A percentile compares a stretch with the other conserved stretches of the same genome.
Evolutionary conservation across 148 eudicot genomes (phyloP).

Genomic region (Fagopyrum tataricum): DNA sequence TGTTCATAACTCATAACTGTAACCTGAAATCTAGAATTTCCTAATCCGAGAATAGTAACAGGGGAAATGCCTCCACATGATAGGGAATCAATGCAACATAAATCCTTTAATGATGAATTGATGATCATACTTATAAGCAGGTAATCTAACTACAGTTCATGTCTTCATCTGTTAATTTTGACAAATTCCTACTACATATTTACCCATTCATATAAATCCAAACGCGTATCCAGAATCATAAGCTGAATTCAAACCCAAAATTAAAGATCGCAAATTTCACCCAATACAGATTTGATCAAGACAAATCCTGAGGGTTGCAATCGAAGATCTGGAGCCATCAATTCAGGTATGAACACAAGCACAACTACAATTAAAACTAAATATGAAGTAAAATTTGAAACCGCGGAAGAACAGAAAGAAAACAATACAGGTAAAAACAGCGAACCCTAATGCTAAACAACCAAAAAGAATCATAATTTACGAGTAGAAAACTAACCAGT

Average conservation of each 20-base stretch:
- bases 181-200: neutral
- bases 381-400: neutral
- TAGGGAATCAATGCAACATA: neutral
- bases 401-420: neutral
- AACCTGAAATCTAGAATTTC: neutral
- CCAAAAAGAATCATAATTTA: no score
- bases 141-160: neutral
- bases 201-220: neutral
- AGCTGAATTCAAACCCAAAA: neutral
- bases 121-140: no score
- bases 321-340: neutral
- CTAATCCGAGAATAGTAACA: neutral
- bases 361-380: neutral
- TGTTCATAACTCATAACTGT: neutral
- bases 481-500: conserved; percentile 20
- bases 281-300: neutral
- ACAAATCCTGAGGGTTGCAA: neutral
- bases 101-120: no score
- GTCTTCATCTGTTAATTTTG: neutral
- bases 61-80: neutral
- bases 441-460: neutral
- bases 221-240: neutral
- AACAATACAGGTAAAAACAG: neutral
- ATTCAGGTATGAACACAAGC: neutral
- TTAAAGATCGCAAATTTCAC: neutral